These are phyloP conservation scores for Candida oleophila DNA, from an alignment of 805 yeast species.

Conservation along the genomic window DNA sequence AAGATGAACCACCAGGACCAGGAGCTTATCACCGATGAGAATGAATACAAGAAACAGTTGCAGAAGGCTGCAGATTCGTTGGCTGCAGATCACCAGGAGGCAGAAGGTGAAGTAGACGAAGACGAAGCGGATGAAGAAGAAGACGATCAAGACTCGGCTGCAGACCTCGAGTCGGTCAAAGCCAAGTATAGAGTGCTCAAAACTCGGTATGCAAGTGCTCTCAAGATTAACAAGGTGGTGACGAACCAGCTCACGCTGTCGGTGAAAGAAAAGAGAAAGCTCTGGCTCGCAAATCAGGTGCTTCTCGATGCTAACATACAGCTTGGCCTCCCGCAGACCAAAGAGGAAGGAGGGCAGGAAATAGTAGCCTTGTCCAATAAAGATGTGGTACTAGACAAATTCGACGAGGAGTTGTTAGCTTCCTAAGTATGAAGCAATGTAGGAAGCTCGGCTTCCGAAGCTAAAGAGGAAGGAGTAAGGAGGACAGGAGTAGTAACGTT, in stretches of 20 bases:
- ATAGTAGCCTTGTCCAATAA: background rate
- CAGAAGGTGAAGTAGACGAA: conserved; percentile 5
- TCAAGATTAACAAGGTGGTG: conserved; percentile 37
- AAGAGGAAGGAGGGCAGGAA: conserved; percentile 6
- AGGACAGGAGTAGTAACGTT: no score
- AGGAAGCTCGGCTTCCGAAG: no score
- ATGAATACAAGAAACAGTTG: background rate
- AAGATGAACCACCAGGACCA: conserved; percentile 11
- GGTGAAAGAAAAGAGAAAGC: conserved; percentile 30
- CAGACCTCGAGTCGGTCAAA: conserved; percentile 17
- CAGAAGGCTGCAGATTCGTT: background rate
- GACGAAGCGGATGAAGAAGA: conserved; percentile 2
- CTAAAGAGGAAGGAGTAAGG: no score
- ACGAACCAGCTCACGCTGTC: conserved; percentile 24
- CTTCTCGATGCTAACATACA: conserved; percentile 42
- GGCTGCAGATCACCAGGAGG: conserved; percentile 1
- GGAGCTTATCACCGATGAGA: conserved; percentile 11
- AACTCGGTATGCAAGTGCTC: conserved; percentile 35
- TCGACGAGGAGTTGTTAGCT: conserved; percentile 11
- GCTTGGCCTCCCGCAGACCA: conserved; percentile 31
- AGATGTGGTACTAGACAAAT: conserved; percentile 9
- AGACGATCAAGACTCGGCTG: conserved; percentile 9
- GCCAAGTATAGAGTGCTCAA: conserved; percentile 25
- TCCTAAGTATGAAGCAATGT: no score
- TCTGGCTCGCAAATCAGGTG: conserved; percentile 43